These are phyloP conservation scores for Leucocoprinus sp. DNA, from an alignment of 768 basidiomycete genomes.

Conservation along the genomic window DNA sequence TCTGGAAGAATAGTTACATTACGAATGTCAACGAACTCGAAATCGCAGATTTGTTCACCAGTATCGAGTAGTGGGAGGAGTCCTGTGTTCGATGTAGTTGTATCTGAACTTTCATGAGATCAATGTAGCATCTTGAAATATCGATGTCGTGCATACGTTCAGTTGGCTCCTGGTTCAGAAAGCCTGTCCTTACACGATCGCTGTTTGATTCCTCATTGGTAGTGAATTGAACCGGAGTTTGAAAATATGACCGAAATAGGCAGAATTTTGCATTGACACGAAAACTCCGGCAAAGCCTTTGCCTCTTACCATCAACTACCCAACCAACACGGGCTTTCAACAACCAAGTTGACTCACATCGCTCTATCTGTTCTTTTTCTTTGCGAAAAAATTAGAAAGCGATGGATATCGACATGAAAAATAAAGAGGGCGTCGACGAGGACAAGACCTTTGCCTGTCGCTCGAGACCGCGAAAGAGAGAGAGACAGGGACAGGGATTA, in stretches of 20 bases:
- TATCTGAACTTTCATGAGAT: too few relatives aligned
- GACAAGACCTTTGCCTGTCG: constrained; percentile 44
- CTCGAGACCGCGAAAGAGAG: constrained; percentile 33
- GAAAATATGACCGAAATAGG: not conserved
- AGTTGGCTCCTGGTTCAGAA: too few relatives aligned
- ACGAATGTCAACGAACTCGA: not conserved
- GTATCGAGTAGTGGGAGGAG: too few relatives aligned
- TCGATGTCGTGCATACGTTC: too few relatives aligned
- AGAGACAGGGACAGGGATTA: constrained; percentile 34
- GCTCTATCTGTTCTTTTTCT: not conserved
- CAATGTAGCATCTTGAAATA: not conserved
- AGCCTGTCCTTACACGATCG: too few relatives aligned
- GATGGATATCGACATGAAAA: constrained; percentile 82
- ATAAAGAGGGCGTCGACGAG: constrained; percentile 57
- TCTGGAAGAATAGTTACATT: constrained; percentile 2
- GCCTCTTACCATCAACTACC: not conserved
- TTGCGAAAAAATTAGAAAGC: not conserved
- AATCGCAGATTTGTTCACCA: not conserved
- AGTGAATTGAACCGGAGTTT: not conserved
- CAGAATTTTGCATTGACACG: not conserved
- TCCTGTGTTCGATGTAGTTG: too few relatives aligned
- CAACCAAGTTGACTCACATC: not conserved
- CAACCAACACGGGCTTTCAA: not conserved
- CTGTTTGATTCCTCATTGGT: too few relatives aligned
- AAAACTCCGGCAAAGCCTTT: not conserved